Conservation (phyloP, 139 green algal species). For the Klebsormidium nitens region DNA sequence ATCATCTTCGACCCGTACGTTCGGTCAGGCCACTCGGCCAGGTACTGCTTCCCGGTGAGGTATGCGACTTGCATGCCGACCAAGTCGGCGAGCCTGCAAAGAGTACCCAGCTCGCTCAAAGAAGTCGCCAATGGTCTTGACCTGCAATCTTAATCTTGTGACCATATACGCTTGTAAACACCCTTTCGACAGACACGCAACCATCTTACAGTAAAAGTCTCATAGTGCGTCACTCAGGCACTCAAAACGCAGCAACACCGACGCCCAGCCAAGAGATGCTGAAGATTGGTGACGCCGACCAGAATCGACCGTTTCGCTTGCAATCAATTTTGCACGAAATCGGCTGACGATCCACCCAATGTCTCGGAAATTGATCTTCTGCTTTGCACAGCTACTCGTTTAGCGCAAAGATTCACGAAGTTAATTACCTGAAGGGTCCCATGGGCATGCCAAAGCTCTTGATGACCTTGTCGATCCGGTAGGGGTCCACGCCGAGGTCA, state of each 20-base stretch:
- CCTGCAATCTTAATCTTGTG: too few species aligned
- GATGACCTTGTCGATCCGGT: conserved; percentile 75
- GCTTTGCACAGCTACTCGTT: too few species aligned
- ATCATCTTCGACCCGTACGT: conserved; percentile 61
- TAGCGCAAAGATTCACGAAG: conserved; percentile 29
- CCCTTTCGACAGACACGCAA: too few species aligned
- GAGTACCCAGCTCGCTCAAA: not conserved
- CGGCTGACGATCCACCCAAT: too few species aligned
- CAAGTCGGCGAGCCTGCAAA: conserved; percentile 62
- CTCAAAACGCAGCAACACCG: too few species aligned
- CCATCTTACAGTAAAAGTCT: too few species aligned
- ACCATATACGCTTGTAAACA: too few species aligned
- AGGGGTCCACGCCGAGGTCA: conserved; percentile 83
- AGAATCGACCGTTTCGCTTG: too few species aligned
- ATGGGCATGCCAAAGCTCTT: conserved; percentile 96
- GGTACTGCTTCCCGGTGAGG: conserved; percentile 90
- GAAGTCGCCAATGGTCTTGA: not conserved
- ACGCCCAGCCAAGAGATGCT: too few species aligned
- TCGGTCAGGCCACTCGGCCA: conserved; percentile 82
- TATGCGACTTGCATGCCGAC: conserved; percentile 84
- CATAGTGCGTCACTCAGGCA: too few species aligned
- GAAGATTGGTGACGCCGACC: too few species aligned
- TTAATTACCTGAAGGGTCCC: conserved; percentile 81
- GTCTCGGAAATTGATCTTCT: too few species aligned
- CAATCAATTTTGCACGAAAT: not conserved